Base-by-base conservation (phyloP, 331 rosid species). In the Cydonia oblonga region DNA sequence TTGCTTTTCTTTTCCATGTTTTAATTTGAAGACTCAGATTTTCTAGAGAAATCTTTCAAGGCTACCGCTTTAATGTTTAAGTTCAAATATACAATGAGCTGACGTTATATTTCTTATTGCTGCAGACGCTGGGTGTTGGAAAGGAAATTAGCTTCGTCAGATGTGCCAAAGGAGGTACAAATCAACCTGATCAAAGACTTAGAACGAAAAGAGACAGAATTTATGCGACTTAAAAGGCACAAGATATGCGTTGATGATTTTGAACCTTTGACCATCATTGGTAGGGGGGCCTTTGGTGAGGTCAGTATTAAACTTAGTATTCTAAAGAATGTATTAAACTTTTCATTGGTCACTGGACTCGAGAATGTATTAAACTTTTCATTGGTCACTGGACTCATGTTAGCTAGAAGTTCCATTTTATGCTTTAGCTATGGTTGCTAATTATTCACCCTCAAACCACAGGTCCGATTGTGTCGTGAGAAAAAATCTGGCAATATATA, bases 251-350 rank as follows among this genome's bases (percentile, higher is more conserved):
- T 91, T 68, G 70, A 95, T 77, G 99, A 95, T 85, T 95, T 95
- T 87, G 99, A 95, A 78, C 97, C 75, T 74, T 82, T 95, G 85
- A 91, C 96, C 76, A 91, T 95, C 82, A 95, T 95, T 81, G 99
- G 99, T 75, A 88, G 99, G 81, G 99, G 99, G 69, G 97, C 99
- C 61, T 95, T 80, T 87, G 97, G 99, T 76, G 99, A 95, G 96
- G 99, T 95, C 76, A 78, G 96, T 77, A 76, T 73, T 70, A 18
- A 46, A 70, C 64, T 64, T 82, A 38, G 22, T 59, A 23, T 52
- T 30, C 30, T n/a, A 33, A 60, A 66, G 23, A 22, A 38, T 38
- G 42, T 38, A 38, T 38, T 38, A 38, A 38, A 38, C 42, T 38
- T 38, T 38, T 28, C 29, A 28, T 28, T 28, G 29, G 4, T 3